Percentiles rank a stretch among this genome's conserved stretches.
Evolutionary conservation across 2,329 filamentous ascomycete genomes (phyloP).

Genomic region (Capronia coronata): DNA sequence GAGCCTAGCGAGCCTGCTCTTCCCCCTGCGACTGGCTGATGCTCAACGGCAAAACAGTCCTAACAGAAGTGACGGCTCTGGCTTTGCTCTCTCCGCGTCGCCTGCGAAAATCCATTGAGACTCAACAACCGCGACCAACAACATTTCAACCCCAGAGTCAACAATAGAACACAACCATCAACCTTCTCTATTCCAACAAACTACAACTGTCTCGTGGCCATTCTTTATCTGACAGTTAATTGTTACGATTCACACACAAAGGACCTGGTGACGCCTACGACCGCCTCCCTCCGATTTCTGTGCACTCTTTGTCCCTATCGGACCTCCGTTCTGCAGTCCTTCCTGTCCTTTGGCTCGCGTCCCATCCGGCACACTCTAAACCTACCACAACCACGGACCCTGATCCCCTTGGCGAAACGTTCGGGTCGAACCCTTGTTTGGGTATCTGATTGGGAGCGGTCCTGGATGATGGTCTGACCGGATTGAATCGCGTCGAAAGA

Average conservation of each 20-base stretch:
- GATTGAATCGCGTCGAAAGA: slow-evolving; percentile 2
- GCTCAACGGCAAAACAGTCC: background rate
- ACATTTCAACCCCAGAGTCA: background rate
- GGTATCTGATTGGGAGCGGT: background rate
- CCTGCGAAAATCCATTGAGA: background rate
- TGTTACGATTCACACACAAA: background rate
- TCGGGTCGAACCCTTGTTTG: background rate
- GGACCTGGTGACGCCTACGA: background rate
- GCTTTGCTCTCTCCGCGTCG: background rate
- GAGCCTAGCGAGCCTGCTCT: too few species aligned
- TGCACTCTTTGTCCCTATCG: background rate
- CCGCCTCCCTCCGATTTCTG: background rate
- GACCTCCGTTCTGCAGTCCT: background rate
- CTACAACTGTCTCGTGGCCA: background rate
- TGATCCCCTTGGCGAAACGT: background rate
- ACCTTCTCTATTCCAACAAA: too few species aligned
- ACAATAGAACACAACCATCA: background rate
- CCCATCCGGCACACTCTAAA: background rate
- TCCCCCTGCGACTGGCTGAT: background rate
- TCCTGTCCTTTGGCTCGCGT: background rate
- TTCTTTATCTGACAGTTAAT: background rate
- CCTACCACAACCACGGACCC: background rate
- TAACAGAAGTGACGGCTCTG: background rate
- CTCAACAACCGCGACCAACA: background rate
- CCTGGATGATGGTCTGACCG: slow-evolving; percentile 12